Evolutionary conservation across 306 rosid species (phyloP), one percentile per base, ranked within the genome.

Genomic region (Arachis hypogaea): DNA sequence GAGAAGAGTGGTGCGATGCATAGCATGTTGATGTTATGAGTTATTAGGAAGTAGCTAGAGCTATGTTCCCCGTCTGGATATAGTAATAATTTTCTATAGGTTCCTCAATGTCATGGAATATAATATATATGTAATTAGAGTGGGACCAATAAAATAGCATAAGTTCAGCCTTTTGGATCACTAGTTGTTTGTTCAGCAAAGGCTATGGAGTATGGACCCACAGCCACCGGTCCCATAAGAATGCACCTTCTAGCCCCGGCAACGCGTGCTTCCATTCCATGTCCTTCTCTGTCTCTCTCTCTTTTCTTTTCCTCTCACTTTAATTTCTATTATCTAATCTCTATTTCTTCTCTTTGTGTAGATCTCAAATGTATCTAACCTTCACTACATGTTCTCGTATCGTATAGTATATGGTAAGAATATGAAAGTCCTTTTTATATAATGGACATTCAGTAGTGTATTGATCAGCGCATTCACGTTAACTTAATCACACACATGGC

Each of bases 261-360:
- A 91, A 91, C 81, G 93, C 97, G 97, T 93, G 98, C 97, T 85
- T 80, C 83, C 78, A 36, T 74, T 82, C 84, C 83, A 49, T 81
- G 69, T 90, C 88, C 66, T 66, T 68, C 74, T 60, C 68, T 43
- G 63, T 47, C 44, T 52, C 60, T 79, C 10, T 49, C 55, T 12
- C n/a, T 11, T 4, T n/a, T n/a, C 71, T n/a, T 52, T 57, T 7
- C 40, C 28, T 51, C 58, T 8, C n/a, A 30, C 69, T 14, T 41
- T 22, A 22, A 22, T 22, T 22, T 33, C 38, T 33, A 33, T 33
- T 33, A 64, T 77, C 59, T 59, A 14, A 33, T 33, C 55, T 33
- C 4, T 33, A 33, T 33, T 33, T 33, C 38, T 33, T 33, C 4
- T 33, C 38, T 33, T 33, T 33, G 4, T 2, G 38, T 33, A 4